Base-by-base conservation (phyloP, 2,329 filamentous ascomycete species). In the Exophiala bonariae region DNA sequence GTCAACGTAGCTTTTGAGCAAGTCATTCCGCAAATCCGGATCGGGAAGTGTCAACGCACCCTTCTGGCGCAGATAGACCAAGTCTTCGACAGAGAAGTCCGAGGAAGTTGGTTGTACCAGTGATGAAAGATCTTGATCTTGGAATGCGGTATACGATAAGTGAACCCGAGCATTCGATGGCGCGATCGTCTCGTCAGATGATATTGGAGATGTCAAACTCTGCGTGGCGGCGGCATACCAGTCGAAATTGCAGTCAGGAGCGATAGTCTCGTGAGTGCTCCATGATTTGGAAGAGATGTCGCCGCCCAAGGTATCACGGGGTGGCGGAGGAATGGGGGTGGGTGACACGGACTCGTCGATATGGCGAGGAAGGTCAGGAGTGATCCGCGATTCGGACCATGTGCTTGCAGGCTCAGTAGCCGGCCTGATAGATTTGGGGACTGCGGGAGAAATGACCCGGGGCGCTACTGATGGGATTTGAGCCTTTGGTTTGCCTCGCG, bases 101-200 rank as follows among this genome's bases (percentile, higher is more conserved):
- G 79, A 68, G 1, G 90, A 89, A 3, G 95, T 74, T 22, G 89
- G 85, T 59, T 87, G 87, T 61, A 96, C 82, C 62, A 89, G 96
- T n/a, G 37, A 7, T n/a, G 37, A 20, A 14, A 34, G 32, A n/a
- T 34, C n/a, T 14, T 14, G 32, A 26, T 20, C 10, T 18, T 37
- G 16, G 14, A 37, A n/a, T 6, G 5, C 11, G 35, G 11, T 22
- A 8, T 8, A 8, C 19, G 4, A 7, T 8, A 8, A 20, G 4
- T 10, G 7, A 37, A 7, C 14, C 20, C 17, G 20, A 26, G 23
- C 11, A 19, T 13, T 22, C 6, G 4, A 18, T 17, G 8, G 19
- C 14, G 10, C 19, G 19, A 13, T 37, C 18, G 35, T 5, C 4
- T 19, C 14, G 14, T 37, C 18, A 4, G 17, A 17, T 4, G 35